phyloP scores from a whole-genome alignment of 2,329 filamentous ascomycete species.

The Pyrenophora graminea region DNA sequence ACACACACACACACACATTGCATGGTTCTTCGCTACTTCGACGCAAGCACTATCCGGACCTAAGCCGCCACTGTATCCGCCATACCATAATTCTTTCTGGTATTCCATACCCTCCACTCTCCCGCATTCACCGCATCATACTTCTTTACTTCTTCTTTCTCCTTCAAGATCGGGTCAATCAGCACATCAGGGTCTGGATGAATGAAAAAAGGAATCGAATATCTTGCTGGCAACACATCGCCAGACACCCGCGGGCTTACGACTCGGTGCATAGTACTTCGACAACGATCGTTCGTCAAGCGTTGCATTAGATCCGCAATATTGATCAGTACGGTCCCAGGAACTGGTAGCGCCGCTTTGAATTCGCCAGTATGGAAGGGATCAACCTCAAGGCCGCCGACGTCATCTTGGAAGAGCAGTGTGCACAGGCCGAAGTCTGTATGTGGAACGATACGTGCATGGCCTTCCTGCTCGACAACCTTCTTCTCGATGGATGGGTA shows the following conservation, averaged over 20 bases:
- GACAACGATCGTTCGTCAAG: conserved; percentile 37
- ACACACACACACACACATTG: too few species aligned
- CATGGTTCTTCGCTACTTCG: too few species aligned
- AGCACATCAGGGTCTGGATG: conserved; percentile 43
- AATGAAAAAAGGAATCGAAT: conserved; percentile 48
- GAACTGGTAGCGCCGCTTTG: conserved; percentile 28
- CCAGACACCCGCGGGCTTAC: conserved; percentile 34
- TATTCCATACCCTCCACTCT: conserved; percentile 44
- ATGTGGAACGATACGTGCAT: conserved; percentile 35
- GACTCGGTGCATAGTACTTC: conserved; percentile 46
- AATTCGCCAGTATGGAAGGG: conserved; percentile 32
- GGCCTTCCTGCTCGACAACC: conserved; percentile 27
- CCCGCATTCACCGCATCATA: conserved; percentile 45
- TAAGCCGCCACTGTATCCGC: neutral
- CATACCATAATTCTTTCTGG: conserved; percentile 30
- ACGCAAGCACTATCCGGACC: too few species aligned
- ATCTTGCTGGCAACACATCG: conserved; percentile 38
- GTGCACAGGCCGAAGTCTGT: conserved; percentile 45
- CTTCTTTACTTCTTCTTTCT: conserved; percentile 39
- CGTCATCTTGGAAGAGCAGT: conserved; percentile 45
- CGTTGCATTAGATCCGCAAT: conserved; percentile 32
- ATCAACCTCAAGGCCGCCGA: conserved; percentile 46
- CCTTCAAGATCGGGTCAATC: conserved; percentile 43
- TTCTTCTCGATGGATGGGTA: conserved; percentile 34
- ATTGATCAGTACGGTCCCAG: conserved; percentile 32